A percentile compares a stretch with the other conserved stretches of the same genome.
These are phyloP conservation scores for Fusarium domesticum DNA, from an alignment of 2,329 filamentous ascomycete species.

Conservation along the genomic window DNA sequence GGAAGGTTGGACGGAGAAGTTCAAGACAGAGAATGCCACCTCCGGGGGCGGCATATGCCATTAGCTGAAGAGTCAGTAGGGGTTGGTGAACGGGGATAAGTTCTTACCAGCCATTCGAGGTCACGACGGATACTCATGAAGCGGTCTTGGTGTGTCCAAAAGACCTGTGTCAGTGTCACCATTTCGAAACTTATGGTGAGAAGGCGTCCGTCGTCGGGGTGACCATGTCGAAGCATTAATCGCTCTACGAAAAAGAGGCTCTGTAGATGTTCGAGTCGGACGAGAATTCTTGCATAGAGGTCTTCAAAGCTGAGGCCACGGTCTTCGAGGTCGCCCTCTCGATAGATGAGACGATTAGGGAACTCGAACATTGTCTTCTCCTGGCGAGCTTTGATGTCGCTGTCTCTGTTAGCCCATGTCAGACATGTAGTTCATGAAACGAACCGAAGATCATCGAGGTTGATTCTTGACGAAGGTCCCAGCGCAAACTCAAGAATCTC, in stretches of 20 bases:
- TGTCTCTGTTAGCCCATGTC: conserved; percentile 14
- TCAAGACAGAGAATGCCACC: conserved; percentile 51
- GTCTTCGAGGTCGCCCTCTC: conserved; percentile 37
- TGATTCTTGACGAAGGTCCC: conserved; percentile 27
- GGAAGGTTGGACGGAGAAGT: conserved; percentile 42
- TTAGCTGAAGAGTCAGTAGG: conserved; percentile 35
- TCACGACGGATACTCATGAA: conserved; percentile 41
- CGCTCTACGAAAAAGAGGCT: conserved; percentile 59
- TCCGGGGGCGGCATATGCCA: conserved; percentile 48
- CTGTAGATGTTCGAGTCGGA: conserved; percentile 49
- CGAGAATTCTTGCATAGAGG: conserved; percentile 45
- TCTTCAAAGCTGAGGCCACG: conserved; percentile 28
- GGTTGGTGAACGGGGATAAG: not conserved
- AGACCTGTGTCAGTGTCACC: conserved; percentile 43
- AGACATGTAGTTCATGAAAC: not conserved
- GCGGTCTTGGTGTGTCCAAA: conserved; percentile 49
- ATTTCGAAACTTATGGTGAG: conserved; percentile 48
- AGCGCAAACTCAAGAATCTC: conserved; percentile 60
- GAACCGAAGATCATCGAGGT: conserved; percentile 24
- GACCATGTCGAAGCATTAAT: conserved; percentile 47
- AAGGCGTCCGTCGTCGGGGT: conserved; percentile 39
- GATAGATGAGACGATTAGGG: conserved; percentile 39
- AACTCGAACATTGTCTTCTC: conserved; percentile 34
- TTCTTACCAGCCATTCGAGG: conserved; percentile 49
- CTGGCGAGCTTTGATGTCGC: conserved; percentile 37